These are phyloP conservation scores for Pyrus betulifolia DNA, from an alignment of 306 rosid genomes.

Conservation along the genomic window DNA sequence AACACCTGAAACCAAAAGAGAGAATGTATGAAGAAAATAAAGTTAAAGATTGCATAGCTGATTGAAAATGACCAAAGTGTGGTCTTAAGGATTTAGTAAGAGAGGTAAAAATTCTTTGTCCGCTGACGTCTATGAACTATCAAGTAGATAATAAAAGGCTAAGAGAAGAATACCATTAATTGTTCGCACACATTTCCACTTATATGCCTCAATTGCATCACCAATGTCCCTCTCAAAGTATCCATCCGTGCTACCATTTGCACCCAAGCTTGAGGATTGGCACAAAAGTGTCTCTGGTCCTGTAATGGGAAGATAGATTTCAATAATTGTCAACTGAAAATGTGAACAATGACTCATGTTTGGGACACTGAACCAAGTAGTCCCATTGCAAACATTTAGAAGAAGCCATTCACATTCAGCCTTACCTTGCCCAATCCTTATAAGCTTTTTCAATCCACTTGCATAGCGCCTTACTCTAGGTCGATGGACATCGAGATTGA, in stretches of 20 bases:
- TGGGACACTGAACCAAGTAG: not conserved
- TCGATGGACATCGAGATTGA: conserved; percentile 68
- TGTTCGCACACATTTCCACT: conserved; percentile 91
- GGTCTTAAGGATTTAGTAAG: not conserved
- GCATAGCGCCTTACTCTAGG: conserved; percentile 79
- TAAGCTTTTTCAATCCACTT: conserved; percentile 62
- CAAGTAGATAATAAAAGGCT: conserved; percentile 7
- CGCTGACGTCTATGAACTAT: conserved; percentile 1
- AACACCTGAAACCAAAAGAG: conserved; percentile 59
- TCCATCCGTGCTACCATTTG: conserved; percentile 35
- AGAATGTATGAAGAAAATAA: not conserved
- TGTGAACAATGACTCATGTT: not conserved
- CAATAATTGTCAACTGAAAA: not conserved
- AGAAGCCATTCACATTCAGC: not conserved
- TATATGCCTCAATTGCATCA: conserved; percentile 72
- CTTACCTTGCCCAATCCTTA: conserved; percentile 88
- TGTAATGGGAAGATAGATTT: conserved; percentile 15
- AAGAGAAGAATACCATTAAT: conserved; percentile 53
- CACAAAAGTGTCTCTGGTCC: conserved; percentile 83
- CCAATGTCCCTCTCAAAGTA: conserved; percentile 48
- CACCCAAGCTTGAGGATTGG: conserved; percentile 41
- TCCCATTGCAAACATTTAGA: not conserved
- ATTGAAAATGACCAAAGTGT: not conserved
- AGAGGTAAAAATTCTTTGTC: conserved; percentile 8
- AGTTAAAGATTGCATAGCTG: not conserved